phyloP scores from a whole-genome alignment of 2,329 filamentous ascomycete genomes.

The Apiospora kogelbergensis region DNA sequence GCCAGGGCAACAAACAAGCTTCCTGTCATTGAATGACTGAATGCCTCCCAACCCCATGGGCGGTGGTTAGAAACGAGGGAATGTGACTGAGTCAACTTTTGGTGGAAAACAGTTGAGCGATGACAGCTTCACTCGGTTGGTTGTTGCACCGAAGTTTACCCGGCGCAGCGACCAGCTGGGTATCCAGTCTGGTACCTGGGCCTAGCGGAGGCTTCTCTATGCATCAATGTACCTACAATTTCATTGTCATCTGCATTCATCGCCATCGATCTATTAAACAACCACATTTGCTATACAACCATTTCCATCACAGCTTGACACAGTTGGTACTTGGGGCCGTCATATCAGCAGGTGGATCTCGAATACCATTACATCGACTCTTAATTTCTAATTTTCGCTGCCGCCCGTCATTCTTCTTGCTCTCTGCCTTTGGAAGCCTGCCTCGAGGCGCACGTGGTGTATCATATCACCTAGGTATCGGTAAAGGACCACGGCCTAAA shows the following conservation, averaged over 20 bases:
- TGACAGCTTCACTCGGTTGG: too few relatives aligned
- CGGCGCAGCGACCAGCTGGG: neutral
- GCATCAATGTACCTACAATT: neutral
- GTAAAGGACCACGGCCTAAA: neutral
- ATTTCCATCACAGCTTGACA: neutral
- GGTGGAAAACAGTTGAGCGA: too few relatives aligned
- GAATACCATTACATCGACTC: neutral
- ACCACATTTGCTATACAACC: neutral
- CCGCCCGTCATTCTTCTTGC: neutral
- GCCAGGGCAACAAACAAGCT: too few relatives aligned
- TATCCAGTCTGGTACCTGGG: neutral
- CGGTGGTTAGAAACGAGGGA: too few relatives aligned
- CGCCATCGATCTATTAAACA: neutral
- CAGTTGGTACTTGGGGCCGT: neutral
- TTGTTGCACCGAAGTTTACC: neutral
- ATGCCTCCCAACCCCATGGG: too few relatives aligned
- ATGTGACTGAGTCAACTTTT: too few relatives aligned
- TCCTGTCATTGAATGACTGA: too few relatives aligned
- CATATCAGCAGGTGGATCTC: neutral
- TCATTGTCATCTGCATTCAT: slow-evolving; percentile 4
- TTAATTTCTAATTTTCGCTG: neutral
- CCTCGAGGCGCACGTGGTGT: neutral
- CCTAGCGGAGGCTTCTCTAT: neutral
- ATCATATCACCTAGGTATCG: neutral
- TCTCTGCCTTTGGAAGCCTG: neutral